Evolutionary conservation across 805 yeast species (phyloP), one percentile per base, ranked within the genome.

Genomic region (Lipomyces starkeyi): DNA sequence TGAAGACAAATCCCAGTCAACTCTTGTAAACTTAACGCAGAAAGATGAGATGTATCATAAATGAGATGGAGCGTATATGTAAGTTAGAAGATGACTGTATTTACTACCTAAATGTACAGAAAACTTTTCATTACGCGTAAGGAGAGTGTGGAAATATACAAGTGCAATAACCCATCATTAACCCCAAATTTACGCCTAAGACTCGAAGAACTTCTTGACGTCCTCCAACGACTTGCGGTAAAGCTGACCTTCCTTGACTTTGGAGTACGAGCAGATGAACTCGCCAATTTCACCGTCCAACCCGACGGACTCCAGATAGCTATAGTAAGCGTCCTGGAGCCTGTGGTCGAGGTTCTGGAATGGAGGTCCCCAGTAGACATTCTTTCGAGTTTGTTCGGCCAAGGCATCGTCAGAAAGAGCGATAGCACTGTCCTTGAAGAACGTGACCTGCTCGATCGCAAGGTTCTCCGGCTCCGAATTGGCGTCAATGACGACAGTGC

Each of bases 281-380:
- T 11, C 14, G 8, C 66, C 66, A 35, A 68, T 2, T 22, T 63
- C 64, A 22, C 64, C 65, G 56, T 25, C 56, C 47, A 69, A 17
- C 8, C 71, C 71, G 17, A 55, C 35, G 47, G 61, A 61, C 55
- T 35, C 68, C 34, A 69, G 35, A 54, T 69, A 68, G 13, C 49
- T 53, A 57, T 34, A 35, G 53, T 60, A 54, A 5, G 65, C 57
- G 20, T 68, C 66, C 25, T 58, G 63, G n/a, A 69, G 62, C 34
- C 59, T 58, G 53, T 63, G 64, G 17, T 69, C 72, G 34, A 69
- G 68, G 29, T 64, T 66, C 13, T 37, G 40, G 67, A 65, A 69
- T 3, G 66, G 66, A 9, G 72, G 72, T 11, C 72, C 72, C 68
- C 69, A 64, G 66, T 67, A 69, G 20, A 37, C 34, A n/a, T 43